A percentile compares a stretch with the other conserved stretches of the same genome.
These are phyloP conservation scores for Pseudogymnoascus sp. DNA, from an alignment of 2,329 filamentous ascomycete species.

Conservation along the genomic window DNA sequence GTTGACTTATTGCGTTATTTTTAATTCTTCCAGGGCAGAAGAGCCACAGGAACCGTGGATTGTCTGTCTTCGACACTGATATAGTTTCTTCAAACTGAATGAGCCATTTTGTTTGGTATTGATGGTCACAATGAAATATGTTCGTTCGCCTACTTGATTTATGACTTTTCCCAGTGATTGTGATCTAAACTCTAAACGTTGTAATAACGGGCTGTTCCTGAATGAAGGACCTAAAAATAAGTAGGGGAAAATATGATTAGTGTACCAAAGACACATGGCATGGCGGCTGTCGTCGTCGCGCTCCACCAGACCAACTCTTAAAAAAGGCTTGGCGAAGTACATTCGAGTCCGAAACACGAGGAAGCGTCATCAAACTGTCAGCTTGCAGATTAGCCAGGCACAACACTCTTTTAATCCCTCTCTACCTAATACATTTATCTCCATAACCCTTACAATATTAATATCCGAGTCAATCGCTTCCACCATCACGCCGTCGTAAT, in stretches of 20 bases:
- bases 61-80: neutral
- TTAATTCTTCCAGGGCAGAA: slow-evolving; percentile 5
- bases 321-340: slow-evolving; percentile 1
- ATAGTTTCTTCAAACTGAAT: neutral
- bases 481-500: neutral
- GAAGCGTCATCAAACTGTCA: slow-evolving; percentile 9
- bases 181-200: neutral
- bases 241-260: slow-evolving; percentile 2
- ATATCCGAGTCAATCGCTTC: neutral
- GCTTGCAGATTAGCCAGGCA: neutral
- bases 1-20: neutral
- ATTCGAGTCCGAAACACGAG: slow-evolving; percentile 5
- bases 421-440: slow-evolving; percentile 3
- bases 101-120: slow-evolving; percentile 2
- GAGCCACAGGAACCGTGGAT: neutral
- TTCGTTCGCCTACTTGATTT: neutral
- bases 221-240: neutral
- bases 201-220: neutral
- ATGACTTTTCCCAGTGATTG: neutral
- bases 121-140: neutral
- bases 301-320: neutral
- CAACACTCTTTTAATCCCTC: slow-evolving; percentile 2
- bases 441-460: slow-evolving; percentile 1
- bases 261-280: neutral
- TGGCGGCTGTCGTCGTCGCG: neutral